Evolutionary conservation across 768 basidiomycete genomes (phyloP).

Genomic region (Amanita exitialis): DNA sequence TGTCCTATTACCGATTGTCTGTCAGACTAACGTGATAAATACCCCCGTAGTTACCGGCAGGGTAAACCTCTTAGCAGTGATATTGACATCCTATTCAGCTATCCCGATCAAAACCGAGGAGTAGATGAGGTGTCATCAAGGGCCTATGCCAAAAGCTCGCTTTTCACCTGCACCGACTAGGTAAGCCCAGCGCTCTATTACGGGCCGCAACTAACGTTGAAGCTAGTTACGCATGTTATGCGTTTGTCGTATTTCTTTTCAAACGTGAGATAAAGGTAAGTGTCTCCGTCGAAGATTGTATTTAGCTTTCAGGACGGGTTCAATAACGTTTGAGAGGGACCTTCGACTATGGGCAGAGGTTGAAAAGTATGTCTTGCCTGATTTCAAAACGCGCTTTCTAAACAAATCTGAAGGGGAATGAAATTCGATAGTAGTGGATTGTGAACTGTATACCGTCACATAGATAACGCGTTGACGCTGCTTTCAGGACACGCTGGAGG

Average conservation of each 20-base stretch:
- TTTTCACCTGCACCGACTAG: slow-evolving; percentile 41
- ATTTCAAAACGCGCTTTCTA: neutral
- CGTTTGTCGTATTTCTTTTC: slow-evolving; percentile 37
- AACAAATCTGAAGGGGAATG: slow-evolving; percentile 39
- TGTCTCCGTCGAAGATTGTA: neutral
- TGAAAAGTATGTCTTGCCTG: slow-evolving; percentile 29
- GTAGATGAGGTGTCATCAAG: slow-evolving; percentile 36
- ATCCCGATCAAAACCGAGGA: slow-evolving; percentile 37
- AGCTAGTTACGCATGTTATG: slow-evolving; percentile 71
- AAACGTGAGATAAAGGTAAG: neutral
- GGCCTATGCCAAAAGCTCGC: slow-evolving; percentile 58
- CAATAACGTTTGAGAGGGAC: slow-evolving; percentile 85
- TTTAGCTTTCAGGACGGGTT: slow-evolving; percentile 56
- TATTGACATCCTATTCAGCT: slow-evolving; percentile 84
- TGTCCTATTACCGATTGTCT: slow-evolving; percentile 14
- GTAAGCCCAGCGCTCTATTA: slow-evolving; percentile 18
- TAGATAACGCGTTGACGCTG: neutral
- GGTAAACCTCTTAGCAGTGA: slow-evolving; percentile 79
- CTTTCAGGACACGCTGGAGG: slow-evolving; percentile 44
- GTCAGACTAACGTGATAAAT: neutral
- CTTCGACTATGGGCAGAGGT: slow-evolving; percentile 65
- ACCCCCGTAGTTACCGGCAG: slow-evolving; percentile 56
- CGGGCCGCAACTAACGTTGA: neutral
- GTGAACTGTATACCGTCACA: slow-evolving; percentile 29
- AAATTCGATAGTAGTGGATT: slow-evolving; percentile 82